Conservation (phyloP, 208 protist genomes). For the Novymonas esmeraldas region DNA sequence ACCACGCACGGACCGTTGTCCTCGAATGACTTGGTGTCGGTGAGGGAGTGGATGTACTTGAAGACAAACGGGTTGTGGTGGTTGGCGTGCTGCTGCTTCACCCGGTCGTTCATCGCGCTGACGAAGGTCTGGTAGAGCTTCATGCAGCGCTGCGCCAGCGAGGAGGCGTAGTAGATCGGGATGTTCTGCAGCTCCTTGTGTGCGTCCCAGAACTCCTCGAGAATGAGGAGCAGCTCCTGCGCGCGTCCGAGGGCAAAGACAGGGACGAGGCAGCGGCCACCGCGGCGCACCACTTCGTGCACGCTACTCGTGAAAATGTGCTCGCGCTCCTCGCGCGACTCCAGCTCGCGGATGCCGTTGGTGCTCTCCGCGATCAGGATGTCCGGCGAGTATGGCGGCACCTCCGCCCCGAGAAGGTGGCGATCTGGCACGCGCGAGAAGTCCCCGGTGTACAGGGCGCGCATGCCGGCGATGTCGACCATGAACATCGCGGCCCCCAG, state of each 20-base stretch:
- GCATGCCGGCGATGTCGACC: conserved; percentile 97
- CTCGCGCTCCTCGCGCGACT: conserved; percentile 96
- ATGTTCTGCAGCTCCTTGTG: conserved; percentile 97
- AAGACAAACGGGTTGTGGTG: conserved; percentile 98
- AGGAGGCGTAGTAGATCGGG: conserved; percentile 99
- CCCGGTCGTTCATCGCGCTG: conserved; percentile 97
- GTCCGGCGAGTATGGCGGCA: conserved; percentile 92
- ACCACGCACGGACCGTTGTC: conserved; percentile 95
- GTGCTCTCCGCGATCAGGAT: conserved; percentile 99
- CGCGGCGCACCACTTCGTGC: conserved; percentile 92
- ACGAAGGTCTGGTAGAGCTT: conserved; percentile 98
- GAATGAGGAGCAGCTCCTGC: conserved; percentile 98
- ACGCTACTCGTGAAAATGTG: conserved; percentile 93
- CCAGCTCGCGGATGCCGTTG: conserved; percentile 97
- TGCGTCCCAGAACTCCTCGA: conserved; percentile 98
- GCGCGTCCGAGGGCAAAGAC: conserved; percentile 98
- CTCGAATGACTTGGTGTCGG: conserved; percentile 91
- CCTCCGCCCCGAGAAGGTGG: conserved; percentile 98
- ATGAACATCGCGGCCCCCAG: conserved; percentile 99
- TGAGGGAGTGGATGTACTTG: conserved; percentile 95
- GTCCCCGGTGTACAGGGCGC: conserved; percentile 99
- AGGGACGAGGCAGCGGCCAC: conserved; percentile 97
- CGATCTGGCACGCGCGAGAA: conserved; percentile 98
- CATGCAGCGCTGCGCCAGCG: conserved; percentile 98
- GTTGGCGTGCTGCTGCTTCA: conserved; percentile 92